These are phyloP conservation scores for Talaromyces ruber DNA, from an alignment of 495 filamentous ascomycete species.

Conservation along the genomic window DNA sequence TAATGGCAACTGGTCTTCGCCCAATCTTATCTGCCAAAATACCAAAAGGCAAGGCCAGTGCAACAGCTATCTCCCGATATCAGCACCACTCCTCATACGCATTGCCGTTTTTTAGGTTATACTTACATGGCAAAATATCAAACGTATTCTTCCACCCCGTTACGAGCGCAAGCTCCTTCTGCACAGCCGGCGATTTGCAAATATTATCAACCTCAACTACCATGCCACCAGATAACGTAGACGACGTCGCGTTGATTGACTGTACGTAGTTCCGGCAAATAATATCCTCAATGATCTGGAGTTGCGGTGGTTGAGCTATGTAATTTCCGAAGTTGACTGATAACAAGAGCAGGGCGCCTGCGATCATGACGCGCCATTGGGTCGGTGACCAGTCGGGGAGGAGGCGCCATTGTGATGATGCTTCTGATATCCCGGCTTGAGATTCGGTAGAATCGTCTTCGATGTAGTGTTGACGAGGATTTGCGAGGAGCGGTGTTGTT, in stretches of 20 bases:
- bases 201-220: background rate
- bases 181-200: slow-evolving; percentile 35
- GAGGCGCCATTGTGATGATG: background rate
- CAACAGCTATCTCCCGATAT: slow-evolving; percentile 10
- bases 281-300: background rate
- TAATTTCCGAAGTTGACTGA: background rate
- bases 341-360: background rate
- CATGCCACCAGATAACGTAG: background rate
- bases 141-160: slow-evolving; percentile 31
- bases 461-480: background rate
- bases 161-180: slow-evolving; percentile 34
- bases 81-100: background rate
- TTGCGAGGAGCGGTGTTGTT: background rate
- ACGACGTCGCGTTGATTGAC: background rate
- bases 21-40: slow-evolving; percentile 34
- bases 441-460: background rate
- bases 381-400: background rate
- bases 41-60: slow-evolving; percentile 25
- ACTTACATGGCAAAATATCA: slow-evolving; percentile 24
- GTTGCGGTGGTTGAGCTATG: background rate
- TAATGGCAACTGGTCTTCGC: slow-evolving; percentile 30
- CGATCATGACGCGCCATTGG: background rate
- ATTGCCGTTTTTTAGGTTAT: background rate
- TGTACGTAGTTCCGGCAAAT: background rate
- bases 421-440: background rate